Conservation (phyloP, 2,329 filamentous ascomycete genomes). For the Arachnomyces sp. region DNA sequence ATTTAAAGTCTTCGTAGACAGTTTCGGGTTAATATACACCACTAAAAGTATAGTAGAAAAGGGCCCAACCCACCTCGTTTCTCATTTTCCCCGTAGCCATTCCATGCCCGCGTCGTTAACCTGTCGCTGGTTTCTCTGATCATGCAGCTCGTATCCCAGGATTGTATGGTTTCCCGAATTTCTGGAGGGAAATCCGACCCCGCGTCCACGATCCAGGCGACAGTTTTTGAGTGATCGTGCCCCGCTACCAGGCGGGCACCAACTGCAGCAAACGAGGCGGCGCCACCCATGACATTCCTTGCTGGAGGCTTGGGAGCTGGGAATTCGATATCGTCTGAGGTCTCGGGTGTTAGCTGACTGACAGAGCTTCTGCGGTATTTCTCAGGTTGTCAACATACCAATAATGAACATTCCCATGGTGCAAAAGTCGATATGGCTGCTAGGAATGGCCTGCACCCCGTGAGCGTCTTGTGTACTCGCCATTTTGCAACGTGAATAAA, state of each 20-base stretch:
- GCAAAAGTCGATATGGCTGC: slow-evolving; percentile 45
- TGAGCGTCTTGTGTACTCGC: no score
- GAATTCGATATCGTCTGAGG: slow-evolving; percentile 82
- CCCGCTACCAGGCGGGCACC: slow-evolving; percentile 85
- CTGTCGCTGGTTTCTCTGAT: slow-evolving; percentile 58
- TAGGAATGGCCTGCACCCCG: not conserved
- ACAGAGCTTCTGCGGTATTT: not conserved
- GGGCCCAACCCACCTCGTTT: slow-evolving; percentile 44
- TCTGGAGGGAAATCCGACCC: slow-evolving; percentile 75
- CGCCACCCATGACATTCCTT: slow-evolving; percentile 75
- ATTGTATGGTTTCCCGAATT: slow-evolving; percentile 55
- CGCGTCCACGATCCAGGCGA: slow-evolving; percentile 87
- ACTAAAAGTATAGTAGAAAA: not conserved
- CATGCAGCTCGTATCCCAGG: slow-evolving; percentile 68
- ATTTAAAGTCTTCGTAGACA: slow-evolving; percentile 68
- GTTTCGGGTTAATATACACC: not conserved
- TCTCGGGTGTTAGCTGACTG: not conserved
- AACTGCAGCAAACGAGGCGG: slow-evolving; percentile 75
- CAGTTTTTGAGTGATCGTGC: slow-evolving; percentile 51
- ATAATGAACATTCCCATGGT: slow-evolving; percentile 58
- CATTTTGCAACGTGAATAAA: no score
- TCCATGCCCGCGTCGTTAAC: slow-evolving; percentile 84
- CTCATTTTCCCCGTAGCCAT: slow-evolving; percentile 67
- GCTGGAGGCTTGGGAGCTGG: slow-evolving; percentile 59
- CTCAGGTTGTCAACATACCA: slow-evolving; percentile 31